Conservation (phyloP, 352 stramenopile species). For the Aphanomyces astaci region DNA sequence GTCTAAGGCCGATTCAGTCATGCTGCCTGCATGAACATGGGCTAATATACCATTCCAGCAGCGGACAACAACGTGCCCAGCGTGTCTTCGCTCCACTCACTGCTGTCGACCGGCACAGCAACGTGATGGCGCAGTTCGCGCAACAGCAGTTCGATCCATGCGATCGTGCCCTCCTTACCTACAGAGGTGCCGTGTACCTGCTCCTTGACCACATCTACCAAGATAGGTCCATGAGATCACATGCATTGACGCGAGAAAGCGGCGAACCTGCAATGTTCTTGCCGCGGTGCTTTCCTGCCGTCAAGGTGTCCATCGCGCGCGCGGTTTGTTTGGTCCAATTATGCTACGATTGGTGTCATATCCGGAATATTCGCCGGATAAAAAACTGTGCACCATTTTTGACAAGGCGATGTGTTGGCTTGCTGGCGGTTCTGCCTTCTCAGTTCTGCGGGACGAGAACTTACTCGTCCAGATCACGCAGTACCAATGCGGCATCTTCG, state of each 20-base stretch:
- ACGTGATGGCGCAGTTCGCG: neutral
- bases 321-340: neutral
- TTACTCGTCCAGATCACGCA: neutral
- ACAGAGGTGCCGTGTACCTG: conserved; percentile 10
- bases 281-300: neutral
- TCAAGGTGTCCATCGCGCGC: neutral
- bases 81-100: neutral
- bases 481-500: conserved; percentile 3
- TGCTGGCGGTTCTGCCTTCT: neutral
- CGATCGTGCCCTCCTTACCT: neutral
- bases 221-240: neutral
- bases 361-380: neutral
- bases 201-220: conserved; percentile 20
- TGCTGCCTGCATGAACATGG: neutral
- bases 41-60: neutral
- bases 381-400: too few relatives aligned
- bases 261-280: neutral
- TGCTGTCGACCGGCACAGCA: neutral
- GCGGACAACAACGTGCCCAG: conserved; percentile 17
- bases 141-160: conserved; percentile 5
- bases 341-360: neutral
- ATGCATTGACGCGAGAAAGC: neutral
- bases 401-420: neutral
- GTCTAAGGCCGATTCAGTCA: conserved; percentile 8
- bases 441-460: neutral